These are phyloP conservation scores for Leccinellum rugosiceps DNA, from an alignment of 768 basidiomycete genomes.

Conservation along the genomic window DNA sequence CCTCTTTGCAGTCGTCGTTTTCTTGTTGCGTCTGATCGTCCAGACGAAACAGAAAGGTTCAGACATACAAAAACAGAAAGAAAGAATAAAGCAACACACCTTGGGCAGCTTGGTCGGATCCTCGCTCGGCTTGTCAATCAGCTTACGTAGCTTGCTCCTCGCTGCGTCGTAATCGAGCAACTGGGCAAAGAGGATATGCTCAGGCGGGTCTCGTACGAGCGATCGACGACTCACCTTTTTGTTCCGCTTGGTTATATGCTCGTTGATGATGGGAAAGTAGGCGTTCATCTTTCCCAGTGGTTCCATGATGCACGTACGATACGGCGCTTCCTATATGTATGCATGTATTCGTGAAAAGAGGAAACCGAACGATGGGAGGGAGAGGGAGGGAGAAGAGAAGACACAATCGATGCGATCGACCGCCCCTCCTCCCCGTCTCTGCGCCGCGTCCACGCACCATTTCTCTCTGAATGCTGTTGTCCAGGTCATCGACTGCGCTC, in stretches of 20 bases:
- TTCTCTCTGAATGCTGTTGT: constrained; percentile 78
- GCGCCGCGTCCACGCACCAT: constrained; percentile 52
- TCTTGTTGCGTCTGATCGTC: constrained; percentile 78
- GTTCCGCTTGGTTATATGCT: constrained; percentile 90
- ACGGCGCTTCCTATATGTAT: constrained; percentile 78
- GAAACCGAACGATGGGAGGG: neutral
- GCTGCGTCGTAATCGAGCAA: constrained; percentile 94
- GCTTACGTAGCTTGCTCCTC: constrained; percentile 83
- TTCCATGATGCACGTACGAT: constrained; percentile 91
- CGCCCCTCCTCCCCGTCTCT: neutral
- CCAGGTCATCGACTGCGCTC: constrained; percentile 90
- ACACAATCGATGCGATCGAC: constrained; percentile 1
- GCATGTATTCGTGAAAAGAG: too few species aligned
- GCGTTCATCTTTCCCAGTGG: constrained; percentile 96
- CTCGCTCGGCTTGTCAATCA: constrained; percentile 89
- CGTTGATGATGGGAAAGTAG: constrained; percentile 91
- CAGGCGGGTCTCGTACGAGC: too few species aligned
- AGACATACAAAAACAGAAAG: neutral
- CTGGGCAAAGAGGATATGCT: constrained; percentile 38
- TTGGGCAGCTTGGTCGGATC: constrained; percentile 89
- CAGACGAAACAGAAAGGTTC: neutral
- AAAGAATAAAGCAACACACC: constrained; percentile 34
- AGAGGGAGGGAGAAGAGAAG: neutral
- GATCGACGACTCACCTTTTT: constrained; percentile 71
- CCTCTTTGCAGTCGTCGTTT: constrained; percentile 89